Evolutionary conservation across 2,329 filamentous ascomycete species (phyloP).

Genomic region (Catunica adiposa): DNA sequence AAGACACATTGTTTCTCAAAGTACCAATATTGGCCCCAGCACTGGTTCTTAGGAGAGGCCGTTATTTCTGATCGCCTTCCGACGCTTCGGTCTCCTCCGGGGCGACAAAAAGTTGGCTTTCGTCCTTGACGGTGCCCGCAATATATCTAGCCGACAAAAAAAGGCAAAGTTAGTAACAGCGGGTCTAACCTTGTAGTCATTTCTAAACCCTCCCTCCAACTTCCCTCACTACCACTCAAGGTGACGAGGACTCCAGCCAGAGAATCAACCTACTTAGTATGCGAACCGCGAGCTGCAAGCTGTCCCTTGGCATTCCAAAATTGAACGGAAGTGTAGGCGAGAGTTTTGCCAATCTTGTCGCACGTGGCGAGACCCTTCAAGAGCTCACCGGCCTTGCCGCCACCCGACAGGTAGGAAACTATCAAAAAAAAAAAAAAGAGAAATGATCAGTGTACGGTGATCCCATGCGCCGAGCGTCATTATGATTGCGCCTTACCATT

Average conservation of each 20-base stretch:
- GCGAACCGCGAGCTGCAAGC: conserved; percentile 44
- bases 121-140: conserved; percentile 6
- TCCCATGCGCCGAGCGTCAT: no score
- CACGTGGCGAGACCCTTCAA: conserved; percentile 40
- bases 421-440: no score
- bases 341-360: conserved; percentile 48
- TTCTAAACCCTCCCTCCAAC: no score
- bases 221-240: no score
- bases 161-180: no score
- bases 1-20: no score
- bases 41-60: no score
- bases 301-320: conserved; percentile 44
- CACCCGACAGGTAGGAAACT: conserved; percentile 48
- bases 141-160: no score
- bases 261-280: conserved; percentile 44
- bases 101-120: conserved; percentile 2
- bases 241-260: not conserved
- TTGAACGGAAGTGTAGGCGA: conserved; percentile 43
- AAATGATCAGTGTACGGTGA: no score
- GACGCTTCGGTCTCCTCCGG: conserved; percentile 5
- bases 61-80: conserved; percentile 13
- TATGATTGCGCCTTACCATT: conserved; percentile 30
- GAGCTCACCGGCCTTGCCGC: conserved; percentile 39
- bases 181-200: no score
- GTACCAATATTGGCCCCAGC: no score